These are phyloP conservation scores for Echria macrotheca DNA, from an alignment of 495 filamentous ascomycete genomes.

Conservation along the genomic window DNA sequence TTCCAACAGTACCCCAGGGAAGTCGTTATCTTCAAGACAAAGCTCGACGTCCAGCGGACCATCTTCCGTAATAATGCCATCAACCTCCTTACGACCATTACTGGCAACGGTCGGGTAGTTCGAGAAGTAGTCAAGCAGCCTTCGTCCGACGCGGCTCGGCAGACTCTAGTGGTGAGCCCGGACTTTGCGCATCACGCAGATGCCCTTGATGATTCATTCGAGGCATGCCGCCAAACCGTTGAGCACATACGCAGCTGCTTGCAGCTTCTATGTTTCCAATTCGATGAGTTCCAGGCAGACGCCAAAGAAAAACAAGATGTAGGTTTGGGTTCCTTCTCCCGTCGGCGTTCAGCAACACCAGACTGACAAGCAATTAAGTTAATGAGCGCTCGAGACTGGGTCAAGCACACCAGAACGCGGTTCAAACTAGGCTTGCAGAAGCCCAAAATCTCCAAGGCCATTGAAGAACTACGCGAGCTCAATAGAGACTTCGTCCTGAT, in stretches of 20 bases:
- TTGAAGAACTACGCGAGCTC: conserved; percentile 2
- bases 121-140: background rate
- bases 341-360: no score
- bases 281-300: background rate
- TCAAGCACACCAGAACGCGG: background rate
- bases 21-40: conserved; percentile 1
- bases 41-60: background rate
- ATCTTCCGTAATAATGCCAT: conserved; percentile 5
- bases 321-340: no score
- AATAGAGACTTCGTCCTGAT: conserved; percentile 2
- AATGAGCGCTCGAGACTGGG: background rate
- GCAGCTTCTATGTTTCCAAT: background rate
- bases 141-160: background rate
- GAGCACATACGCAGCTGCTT: background rate
- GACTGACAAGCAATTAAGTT: background rate
- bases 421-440: conserved; percentile 4
- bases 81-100: conserved; percentile 3
- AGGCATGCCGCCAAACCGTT: background rate
- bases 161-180: background rate
- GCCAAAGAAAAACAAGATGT: background rate
- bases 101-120: background rate
- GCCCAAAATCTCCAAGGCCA: background rate
- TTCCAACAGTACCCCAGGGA: conserved; percentile 2
- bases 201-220: conserved; percentile 1
- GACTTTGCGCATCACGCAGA: background rate